phyloP scores from a whole-genome alignment of 2,329 filamentous ascomycete genomes.

The Orbilia brochopaga region DNA sequence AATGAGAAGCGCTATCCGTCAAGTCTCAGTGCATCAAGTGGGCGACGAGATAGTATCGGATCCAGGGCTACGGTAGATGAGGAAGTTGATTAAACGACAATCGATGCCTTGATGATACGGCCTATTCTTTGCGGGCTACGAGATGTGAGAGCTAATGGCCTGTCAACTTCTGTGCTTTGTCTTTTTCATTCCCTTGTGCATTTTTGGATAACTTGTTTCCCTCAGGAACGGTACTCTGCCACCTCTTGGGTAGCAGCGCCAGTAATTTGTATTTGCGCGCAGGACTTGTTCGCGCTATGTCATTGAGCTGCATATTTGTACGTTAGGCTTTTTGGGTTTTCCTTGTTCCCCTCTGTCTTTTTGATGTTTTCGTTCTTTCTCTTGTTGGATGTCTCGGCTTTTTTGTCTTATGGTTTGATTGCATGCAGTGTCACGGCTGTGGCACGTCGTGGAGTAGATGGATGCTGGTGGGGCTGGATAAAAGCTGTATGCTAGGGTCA shows the following conservation, averaged over 20 bases:
- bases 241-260: neutral
- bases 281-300: neutral
- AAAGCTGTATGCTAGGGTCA: neutral
- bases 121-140: neutral
- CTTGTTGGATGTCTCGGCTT: neutral
- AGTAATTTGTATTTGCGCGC: neutral
- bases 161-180: neutral
- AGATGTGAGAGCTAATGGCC: neutral
- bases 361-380: neutral
- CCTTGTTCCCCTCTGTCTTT: no score
- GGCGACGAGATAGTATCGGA: constrained; percentile 24
- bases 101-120: neutral
- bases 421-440: neutral
- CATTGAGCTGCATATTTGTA: neutral
- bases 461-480: neutral
- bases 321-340: neutral
- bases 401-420: neutral
- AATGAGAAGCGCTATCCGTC: constrained; percentile 38
- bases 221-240: no score
- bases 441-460: neutral
- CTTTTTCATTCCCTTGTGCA: neutral
- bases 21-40: constrained; percentile 36
- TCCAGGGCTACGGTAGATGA: constrained; percentile 23
- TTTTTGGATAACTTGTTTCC: no score
- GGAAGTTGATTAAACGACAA: constrained; percentile 26